A percentile compares a stretch with the other conserved stretches of the same genome.
These are phyloP conservation scores for Colletotrichum tamarilloi DNA, from an alignment of 2,329 filamentous ascomycete species.

Conservation along the genomic window DNA sequence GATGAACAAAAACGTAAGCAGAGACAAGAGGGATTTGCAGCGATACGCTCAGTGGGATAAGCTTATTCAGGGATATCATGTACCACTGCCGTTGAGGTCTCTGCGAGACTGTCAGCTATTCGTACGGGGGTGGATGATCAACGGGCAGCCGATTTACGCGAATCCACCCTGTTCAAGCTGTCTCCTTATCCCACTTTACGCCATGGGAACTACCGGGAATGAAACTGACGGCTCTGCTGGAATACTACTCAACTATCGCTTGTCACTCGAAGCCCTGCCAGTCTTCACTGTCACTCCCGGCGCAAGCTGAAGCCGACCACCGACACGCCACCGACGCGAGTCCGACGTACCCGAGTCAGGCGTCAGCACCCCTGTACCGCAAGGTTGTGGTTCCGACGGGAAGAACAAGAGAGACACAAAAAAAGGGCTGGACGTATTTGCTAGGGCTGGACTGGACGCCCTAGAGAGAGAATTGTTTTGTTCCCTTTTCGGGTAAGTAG, in stretches of 20 bases:
- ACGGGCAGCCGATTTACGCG: background rate
- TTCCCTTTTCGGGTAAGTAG: background rate
- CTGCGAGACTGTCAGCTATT: background rate
- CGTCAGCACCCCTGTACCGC: background rate
- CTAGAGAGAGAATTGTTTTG: background rate
- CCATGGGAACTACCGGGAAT: background rate
- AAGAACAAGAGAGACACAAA: no score
- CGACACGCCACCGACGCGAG: slow-evolving; percentile 18
- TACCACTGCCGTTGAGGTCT: background rate
- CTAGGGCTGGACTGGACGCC: slow-evolving; percentile 8
- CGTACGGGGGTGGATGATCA: background rate
- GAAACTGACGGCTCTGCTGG: background rate
- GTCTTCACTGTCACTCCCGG: background rate
- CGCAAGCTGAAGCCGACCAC: slow-evolving; percentile 9
- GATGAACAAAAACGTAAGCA: background rate
- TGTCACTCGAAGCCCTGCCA: background rate
- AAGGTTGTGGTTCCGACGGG: background rate
- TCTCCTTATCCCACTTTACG: background rate
- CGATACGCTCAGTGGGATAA: background rate
- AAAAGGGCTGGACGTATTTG: background rate
- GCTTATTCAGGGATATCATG: background rate
- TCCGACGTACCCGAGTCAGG: slow-evolving; percentile 16
- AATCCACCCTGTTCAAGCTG: background rate
- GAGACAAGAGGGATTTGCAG: background rate
- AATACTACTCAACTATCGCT: background rate